phyloP scores from a whole-genome alignment of 2,329 filamentous ascomycete genomes.

The Cordyceps cicadae region DNA sequence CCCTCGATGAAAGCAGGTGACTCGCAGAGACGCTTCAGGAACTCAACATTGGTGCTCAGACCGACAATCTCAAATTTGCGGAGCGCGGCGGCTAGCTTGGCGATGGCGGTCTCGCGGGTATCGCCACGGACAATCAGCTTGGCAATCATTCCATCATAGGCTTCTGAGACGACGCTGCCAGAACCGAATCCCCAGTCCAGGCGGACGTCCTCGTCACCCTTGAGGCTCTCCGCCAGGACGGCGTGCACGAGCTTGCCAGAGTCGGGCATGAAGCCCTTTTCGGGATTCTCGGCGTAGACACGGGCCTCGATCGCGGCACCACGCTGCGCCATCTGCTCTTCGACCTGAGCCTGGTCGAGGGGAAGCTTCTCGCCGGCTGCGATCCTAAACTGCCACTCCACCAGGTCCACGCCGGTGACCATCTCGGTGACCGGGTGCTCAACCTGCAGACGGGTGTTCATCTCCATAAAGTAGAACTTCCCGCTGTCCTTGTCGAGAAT shows the following conservation, averaged over 20 bases:
- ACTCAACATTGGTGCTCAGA: slow-evolving; percentile 91
- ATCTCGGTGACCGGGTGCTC: slow-evolving; percentile 86
- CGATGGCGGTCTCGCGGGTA: slow-evolving; percentile 70
- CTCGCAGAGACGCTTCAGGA: slow-evolving; percentile 78
- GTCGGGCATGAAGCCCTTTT: slow-evolving; percentile 86
- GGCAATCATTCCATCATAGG: slow-evolving; percentile 98
- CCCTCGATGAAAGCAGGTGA: slow-evolving; percentile 76
- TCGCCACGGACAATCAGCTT: slow-evolving; percentile 88
- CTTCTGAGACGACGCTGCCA: slow-evolving; percentile 85
- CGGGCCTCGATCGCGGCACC: slow-evolving; percentile 92
- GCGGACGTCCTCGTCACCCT: slow-evolving; percentile 61
- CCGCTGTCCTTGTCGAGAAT: slow-evolving; percentile 77
- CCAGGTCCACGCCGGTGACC: slow-evolving; percentile 64
- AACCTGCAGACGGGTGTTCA: slow-evolving; percentile 85
- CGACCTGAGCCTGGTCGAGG: slow-evolving; percentile 54
- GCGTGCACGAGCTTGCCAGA: slow-evolving; percentile 83
- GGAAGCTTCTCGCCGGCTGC: slow-evolving; percentile 50
- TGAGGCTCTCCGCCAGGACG: slow-evolving; percentile 56
- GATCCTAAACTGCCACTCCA: slow-evolving; percentile 90
- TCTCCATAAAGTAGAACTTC: slow-evolving; percentile 76
- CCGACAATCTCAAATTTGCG: slow-evolving; percentile 89
- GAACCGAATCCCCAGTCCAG: slow-evolving; percentile 90
- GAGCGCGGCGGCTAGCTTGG: slow-evolving; percentile 71
- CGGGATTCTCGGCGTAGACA: slow-evolving; percentile 93
- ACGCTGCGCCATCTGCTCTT: slow-evolving; percentile 61